Evolutionary conservation across 2,329 filamentous ascomycete genomes (phyloP), one percentile per base, ranked within the genome.

Genomic region (Colletotrichum orchidophilum): DNA sequence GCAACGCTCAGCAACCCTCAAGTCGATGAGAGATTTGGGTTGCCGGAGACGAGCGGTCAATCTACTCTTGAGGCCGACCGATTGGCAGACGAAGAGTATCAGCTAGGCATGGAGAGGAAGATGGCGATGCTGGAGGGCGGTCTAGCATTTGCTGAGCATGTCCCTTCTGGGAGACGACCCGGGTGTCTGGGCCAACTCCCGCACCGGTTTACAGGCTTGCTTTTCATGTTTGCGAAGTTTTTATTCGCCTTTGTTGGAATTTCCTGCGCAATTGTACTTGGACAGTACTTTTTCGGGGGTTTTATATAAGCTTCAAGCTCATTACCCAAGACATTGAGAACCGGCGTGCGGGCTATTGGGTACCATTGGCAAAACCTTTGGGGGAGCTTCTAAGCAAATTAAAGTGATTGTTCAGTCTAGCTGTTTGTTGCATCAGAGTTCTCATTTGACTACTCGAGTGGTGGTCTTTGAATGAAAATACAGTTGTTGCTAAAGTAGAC

Each of bases 81-180:
- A 0, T 1, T 3, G 21, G 49, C 49, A 0, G 49, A 52, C 24
- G 11, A 52, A 26, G 49, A 52, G 21, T 52, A 52, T 7, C 9
- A 3, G 3, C 1, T 52, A 1, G 49, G 49, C 11, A 52, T 52
- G 49, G 24, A 15, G n/a, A 52, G 49, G 21, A 52, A 52, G n/a
- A 24, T 52, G 49, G 21, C 49, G 18, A 46, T 46, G 39, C 39
- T 46, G 39, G 39, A 46, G 39, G n/a, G 39, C 3, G 18, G 39
- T 18, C 1, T 46, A 7, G 39, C 39, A 46, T 46, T 46, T 46
- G 9, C 39, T 46, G 15, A 1, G 15, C 39, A 18, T n/a, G 39
- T 46, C 1, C 1, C 39, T 11, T 1, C 7, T 1, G 3, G n/a
- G 39, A 7, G 15, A 1, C 39, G 15, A 8, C n/a, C 1, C 39